Conservation (phyloP, 176 grass and related monocot genomes). For the Raddia guianensis region DNA sequence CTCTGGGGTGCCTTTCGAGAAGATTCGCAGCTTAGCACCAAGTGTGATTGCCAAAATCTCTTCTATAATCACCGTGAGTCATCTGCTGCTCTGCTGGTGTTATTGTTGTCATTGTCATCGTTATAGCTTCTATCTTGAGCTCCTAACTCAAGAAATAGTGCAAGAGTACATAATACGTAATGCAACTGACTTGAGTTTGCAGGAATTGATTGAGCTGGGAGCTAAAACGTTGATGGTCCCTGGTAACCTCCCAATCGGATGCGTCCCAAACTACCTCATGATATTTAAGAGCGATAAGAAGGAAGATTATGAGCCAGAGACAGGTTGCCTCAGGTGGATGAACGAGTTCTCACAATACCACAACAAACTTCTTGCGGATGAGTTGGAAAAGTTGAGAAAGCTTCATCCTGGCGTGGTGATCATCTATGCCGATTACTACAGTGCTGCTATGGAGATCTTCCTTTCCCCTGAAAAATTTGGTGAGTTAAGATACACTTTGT, state of each 20-base stretch:
- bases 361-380: conserved; percentile 57
- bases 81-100: conserved; percentile 1
- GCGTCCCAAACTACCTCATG: conserved; percentile 62
- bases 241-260: conserved; percentile 88
- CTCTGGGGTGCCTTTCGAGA: conserved; percentile 37
- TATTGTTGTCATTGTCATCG: background rate
- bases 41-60: conserved; percentile 63
- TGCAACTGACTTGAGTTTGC: conserved; percentile 16
- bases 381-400: conserved; percentile 57
- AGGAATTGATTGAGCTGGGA: conserved; percentile 81
- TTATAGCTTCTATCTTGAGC: background rate
- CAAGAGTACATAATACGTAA: conserved; percentile 14
- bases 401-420: conserved; percentile 56
- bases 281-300: conserved; percentile 60
- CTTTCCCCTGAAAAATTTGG: conserved; percentile 60
- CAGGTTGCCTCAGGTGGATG: conserved; percentile 79
- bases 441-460: conserved; percentile 71
- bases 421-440: conserved; percentile 81
- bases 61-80: conserved; percentile 67
- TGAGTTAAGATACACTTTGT: conserved; percentile 41
- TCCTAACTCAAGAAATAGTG: background rate
- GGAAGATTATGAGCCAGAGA: conserved; percentile 75
- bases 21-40: conserved; percentile 71
- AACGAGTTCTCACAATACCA: conserved; percentile 84
- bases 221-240: conserved; percentile 81